phyloP scores from a whole-genome alignment of 2,329 filamentous ascomycete genomes.

The Lanzia echinophila region DNA sequence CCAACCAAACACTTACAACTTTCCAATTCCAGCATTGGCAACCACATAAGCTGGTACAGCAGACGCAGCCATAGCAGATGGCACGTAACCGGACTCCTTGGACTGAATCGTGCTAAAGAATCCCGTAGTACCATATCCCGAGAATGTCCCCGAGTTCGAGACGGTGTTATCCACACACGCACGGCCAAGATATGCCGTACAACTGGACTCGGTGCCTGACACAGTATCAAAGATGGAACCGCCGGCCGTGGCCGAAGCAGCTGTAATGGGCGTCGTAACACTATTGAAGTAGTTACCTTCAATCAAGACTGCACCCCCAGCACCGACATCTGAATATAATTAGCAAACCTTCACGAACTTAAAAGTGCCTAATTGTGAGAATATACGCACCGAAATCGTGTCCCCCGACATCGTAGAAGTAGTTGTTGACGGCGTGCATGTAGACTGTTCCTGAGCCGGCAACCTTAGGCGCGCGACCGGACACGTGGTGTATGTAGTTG shows the following conservation, averaged over 20 bases:
- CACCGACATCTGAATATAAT: too few species aligned
- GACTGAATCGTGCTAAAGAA: background rate
- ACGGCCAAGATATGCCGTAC: background rate
- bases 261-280: constrained; percentile 27
- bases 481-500: constrained; percentile 38
- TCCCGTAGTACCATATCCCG: too few species aligned
- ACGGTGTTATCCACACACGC: too few species aligned
- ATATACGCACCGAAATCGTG: constrained; percentile 44
- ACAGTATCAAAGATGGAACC: background rate
- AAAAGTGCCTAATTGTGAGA: too few species aligned
- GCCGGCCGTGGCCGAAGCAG: background rate
- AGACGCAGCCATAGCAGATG: background rate
- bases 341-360: too few species aligned
- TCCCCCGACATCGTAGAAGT: constrained; percentile 35
- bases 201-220: constrained; percentile 1
- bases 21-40: constrained; percentile 7
- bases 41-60: background rate
- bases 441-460: constrained; percentile 27
- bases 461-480: constrained; percentile 38
- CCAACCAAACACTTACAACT: background rate
- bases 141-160: too few species aligned
- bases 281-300: constrained; percentile 40
- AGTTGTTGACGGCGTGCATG: constrained; percentile 36
- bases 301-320: constrained; percentile 29
- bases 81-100: background rate